A percentile compares a stretch with the other conserved stretches of the same genome.
Evolutionary conservation across 2,329 filamentous ascomycete genomes (phyloP).

Genomic region (Clonostachys chloroleuca): DNA sequence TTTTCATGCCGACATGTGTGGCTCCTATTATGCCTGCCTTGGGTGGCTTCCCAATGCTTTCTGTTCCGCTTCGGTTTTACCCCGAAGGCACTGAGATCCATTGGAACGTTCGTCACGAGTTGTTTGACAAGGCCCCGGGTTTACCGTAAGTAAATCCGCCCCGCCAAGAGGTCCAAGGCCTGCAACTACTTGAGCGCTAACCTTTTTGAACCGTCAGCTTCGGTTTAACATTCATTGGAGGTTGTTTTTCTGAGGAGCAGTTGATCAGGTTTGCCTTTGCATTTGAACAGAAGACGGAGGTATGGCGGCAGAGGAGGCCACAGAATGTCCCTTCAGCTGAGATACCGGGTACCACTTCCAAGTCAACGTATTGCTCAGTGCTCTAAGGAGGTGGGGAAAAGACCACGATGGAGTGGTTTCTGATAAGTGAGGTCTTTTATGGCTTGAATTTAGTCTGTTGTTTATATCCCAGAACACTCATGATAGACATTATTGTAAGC

Average conservation of each 20-base stretch:
- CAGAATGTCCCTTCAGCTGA: too few species aligned
- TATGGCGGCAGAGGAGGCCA: too few species aligned
- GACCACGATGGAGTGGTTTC: too few species aligned
- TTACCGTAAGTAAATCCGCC: not conserved
- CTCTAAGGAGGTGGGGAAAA: too few species aligned
- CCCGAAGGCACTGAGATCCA: slow-evolving; percentile 30
- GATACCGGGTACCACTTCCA: too few species aligned
- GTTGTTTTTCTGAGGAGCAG: not conserved
- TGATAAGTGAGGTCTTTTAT: too few species aligned
- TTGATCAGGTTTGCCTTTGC: not conserved
- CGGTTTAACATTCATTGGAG: not conserved
- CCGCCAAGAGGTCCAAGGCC: too few species aligned
- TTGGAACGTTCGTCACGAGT: not conserved
- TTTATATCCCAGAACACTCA: too few species aligned
- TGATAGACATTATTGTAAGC: too few species aligned
- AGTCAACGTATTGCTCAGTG: too few species aligned
- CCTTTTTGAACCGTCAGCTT: not conserved
- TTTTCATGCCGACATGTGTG: slow-evolving; percentile 52
- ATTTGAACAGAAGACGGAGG: not conserved
- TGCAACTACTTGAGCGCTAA: not conserved
- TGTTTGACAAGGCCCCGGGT: not conserved
- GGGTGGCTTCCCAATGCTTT: slow-evolving; percentile 56
- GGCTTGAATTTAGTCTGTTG: too few species aligned
- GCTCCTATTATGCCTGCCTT: slow-evolving; percentile 44
- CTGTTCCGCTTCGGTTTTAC: slow-evolving; percentile 58